These are phyloP conservation scores for Amphirosellinia nigrospora DNA, from an alignment of 495 filamentous ascomycete genomes.

Conservation along the genomic window DNA sequence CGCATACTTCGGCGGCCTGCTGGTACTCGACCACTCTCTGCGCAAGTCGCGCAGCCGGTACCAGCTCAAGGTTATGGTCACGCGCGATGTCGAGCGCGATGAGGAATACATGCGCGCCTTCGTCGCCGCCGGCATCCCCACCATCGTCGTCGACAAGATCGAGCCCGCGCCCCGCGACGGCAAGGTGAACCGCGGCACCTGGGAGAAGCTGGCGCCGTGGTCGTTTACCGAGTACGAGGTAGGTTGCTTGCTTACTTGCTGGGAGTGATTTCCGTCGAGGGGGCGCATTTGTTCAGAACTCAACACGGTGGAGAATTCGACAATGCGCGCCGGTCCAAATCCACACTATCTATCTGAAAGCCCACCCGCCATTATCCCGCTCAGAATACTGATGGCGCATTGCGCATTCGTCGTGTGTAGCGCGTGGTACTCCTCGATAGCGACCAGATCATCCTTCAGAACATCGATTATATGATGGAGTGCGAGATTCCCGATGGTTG, in stretches of 20 bases:
- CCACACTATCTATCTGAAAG: neutral
- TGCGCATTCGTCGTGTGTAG: conserved; percentile 24
- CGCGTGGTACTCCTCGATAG: conserved; percentile 49
- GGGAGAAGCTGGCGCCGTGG: conserved; percentile 52
- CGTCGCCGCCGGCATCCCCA: conserved; percentile 45
- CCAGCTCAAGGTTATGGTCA: conserved; percentile 50
- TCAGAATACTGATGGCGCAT: conserved; percentile 6
- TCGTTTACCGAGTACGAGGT: conserved; percentile 50
- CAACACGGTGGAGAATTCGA: neutral
- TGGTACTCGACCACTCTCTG: conserved; percentile 48
- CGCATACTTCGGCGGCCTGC: conserved; percentile 45
- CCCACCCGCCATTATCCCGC: neutral
- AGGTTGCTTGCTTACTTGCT: conserved; percentile 20
- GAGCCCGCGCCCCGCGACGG: conserved; percentile 46
- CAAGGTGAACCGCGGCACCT: conserved; percentile 48
- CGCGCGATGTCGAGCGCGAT: conserved; percentile 45
- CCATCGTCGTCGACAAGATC: conserved; percentile 48
- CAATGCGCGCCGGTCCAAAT: neutral
- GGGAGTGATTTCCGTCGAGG: neutral
- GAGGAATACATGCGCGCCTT: conserved; percentile 50
- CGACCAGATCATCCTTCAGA: conserved; percentile 47
- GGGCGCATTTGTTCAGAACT: conserved; percentile 13
- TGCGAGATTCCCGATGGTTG: conserved; percentile 42
- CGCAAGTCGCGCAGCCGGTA: conserved; percentile 43
- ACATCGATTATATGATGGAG: conserved; percentile 51